Conservation (phyloP, 1,284 basidiomycete species). For the Abortiporus biennis region DNA sequence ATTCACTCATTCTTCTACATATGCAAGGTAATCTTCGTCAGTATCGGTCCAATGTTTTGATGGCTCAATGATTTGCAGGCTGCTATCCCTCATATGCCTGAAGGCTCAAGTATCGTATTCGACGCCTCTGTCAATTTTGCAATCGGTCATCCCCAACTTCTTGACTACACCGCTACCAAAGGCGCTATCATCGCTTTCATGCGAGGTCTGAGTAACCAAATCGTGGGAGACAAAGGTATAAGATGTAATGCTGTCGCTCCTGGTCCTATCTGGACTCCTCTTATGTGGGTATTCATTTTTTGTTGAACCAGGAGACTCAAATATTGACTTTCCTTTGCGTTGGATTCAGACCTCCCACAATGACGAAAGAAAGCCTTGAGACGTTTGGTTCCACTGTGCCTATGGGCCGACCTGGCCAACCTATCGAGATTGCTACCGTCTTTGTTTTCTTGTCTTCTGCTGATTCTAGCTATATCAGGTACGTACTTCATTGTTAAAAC, state of each 20-base stretch:
- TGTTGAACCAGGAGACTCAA: background rate
- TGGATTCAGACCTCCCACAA: conserved; percentile 32
- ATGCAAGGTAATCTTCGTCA: conserved; percentile 37
- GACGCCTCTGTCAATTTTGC: conserved; percentile 44
- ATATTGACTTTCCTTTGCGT: background rate
- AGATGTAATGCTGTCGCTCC: conserved; percentile 46
- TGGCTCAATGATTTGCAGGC: conserved; percentile 24
- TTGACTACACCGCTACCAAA: conserved; percentile 53
- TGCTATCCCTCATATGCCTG: conserved; percentile 32
- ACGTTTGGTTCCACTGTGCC: conserved; percentile 36
- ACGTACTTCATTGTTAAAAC: conserved; percentile 4
- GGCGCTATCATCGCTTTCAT: conserved; percentile 46
- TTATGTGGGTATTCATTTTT: conserved; percentile 27
- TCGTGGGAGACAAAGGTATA: conserved; percentile 44
- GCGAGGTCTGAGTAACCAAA: conserved; percentile 44
- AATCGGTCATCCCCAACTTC: conserved; percentile 44
- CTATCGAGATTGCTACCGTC: conserved; percentile 47
- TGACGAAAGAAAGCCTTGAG: conserved; percentile 39
- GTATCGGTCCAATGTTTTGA: conserved; percentile 31
- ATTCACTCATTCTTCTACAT: conserved; percentile 51
- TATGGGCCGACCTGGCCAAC: conserved; percentile 49
- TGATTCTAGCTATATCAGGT: conserved; percentile 47
- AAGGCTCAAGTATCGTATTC: conserved; percentile 43
- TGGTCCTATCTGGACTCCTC: conserved; percentile 49
- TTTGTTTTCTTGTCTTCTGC: conserved; percentile 48